A percentile compares a stretch with the other conserved stretches of the same genome.
phyloP scores from a whole-genome alignment of 139 green algal species.

The Picochlorum sp. region DNA sequence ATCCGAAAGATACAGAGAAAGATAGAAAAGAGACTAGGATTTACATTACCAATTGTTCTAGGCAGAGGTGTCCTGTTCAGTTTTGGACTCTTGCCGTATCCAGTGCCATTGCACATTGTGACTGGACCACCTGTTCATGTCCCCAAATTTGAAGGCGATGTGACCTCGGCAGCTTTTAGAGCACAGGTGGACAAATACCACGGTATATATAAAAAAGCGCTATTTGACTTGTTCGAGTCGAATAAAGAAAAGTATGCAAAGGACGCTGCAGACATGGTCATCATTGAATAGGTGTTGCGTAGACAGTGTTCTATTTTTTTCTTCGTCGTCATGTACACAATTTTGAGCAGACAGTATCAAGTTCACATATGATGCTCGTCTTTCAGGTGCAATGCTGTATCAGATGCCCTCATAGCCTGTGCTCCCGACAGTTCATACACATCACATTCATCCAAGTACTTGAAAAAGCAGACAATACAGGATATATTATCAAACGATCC shows the following conservation, averaged over 20 bases:
- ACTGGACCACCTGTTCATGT: slow-evolving; percentile 38
- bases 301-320: too few species aligned
- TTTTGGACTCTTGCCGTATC: slow-evolving; percentile 40
- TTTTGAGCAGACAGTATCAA: too few species aligned
- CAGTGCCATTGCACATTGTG: slow-evolving; percentile 34
- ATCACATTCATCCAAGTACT: not conserved
- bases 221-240: slow-evolving; percentile 31
- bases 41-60: slow-evolving; percentile 41
- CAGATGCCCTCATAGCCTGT: not conserved
- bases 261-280: slow-evolving; percentile 5
- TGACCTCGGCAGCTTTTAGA: slow-evolving; percentile 12
- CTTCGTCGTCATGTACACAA: too few species aligned
- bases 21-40: slow-evolving; percentile 10
- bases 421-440: not conserved
- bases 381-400: not conserved
- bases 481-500: slow-evolving; percentile 84
- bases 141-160: slow-evolving; percentile 10
- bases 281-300: not conserved
- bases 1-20: slow-evolving; percentile 12
- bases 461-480: slow-evolving; percentile 50
- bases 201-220: slow-evolving; percentile 12
- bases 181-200: slow-evolving; percentile 29
- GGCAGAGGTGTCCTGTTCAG: slow-evolving; percentile 39
- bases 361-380: too few species aligned
- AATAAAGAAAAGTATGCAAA: slow-evolving; percentile 25